A percentile compares a stretch with the other conserved stretches of the same genome.
Evolutionary conservation across 163 green algal species (phyloP).

Genomic region (Volvox carteri): DNA sequence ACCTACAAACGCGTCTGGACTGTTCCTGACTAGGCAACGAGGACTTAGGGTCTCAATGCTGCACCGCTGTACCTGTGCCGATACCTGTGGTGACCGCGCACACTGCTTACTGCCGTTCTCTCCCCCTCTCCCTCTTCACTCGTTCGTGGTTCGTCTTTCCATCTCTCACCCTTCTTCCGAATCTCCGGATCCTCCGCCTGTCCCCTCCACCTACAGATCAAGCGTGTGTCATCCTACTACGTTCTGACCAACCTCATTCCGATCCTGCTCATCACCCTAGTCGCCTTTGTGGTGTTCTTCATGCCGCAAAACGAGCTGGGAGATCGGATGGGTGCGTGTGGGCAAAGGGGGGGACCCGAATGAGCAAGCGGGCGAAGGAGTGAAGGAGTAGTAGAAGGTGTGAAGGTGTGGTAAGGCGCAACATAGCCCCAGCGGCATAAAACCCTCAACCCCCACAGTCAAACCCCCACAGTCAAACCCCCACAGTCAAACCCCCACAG

Average conservation of each 20-base stretch:
- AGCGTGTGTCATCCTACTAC: slow-evolving; percentile 40
- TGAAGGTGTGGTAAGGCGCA: too few relatives aligned
- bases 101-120: background rate
- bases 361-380: too few relatives aligned
- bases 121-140: background rate
- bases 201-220: slow-evolving; percentile 21
- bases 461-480: too few relatives aligned
- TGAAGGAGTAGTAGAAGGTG: too few relatives aligned
- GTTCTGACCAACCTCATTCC: slow-evolving; percentile 39
- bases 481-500: too few relatives aligned
- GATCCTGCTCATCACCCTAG: slow-evolving; percentile 44
- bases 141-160: too few relatives aligned
- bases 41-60: background rate
- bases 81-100: background rate
- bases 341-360: too few relatives aligned
- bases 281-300: slow-evolving; percentile 47
- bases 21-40: background rate
- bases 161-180: too few relatives aligned
- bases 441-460: too few relatives aligned
- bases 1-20: background rate
- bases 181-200: background rate
- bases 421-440: too few relatives aligned
- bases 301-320: slow-evolving; percentile 31
- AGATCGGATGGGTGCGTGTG: slow-evolving; percentile 39
- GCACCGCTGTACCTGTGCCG: too few relatives aligned